Base-by-base conservation (phyloP, 2,329 filamentous ascomycete genomes). In the Westerdykella sp. region DNA sequence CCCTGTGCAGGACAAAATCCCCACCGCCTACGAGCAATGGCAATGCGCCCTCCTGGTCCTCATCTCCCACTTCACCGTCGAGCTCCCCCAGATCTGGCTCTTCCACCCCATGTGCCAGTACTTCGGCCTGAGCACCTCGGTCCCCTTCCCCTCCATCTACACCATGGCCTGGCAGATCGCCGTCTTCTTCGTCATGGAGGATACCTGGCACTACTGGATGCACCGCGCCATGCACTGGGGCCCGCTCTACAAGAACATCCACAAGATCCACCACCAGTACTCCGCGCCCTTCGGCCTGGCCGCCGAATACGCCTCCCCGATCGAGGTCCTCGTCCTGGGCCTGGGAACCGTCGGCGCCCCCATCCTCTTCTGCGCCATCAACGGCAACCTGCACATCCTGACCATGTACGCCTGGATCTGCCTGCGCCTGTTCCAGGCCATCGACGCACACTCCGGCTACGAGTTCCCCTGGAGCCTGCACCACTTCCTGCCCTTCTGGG, bases 251-350 rank as follows among this genome's bases (percentile, higher is more conserved):
- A 95, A 89, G 76, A 80, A 83, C 62, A 87, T 98, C 60, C 93
- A 98, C 80, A 98, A 98, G 76, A 90, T 98, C 58, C 93, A 98
- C 74, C 93, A 98, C 76, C 91, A 93, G 63, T 98, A 98, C 76
- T 95, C 89, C 31, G 93, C 93, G 11, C 93, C 93, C 14, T 98
- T 98, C 64, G 93, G 93, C 55, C 77, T 98, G 41, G 91, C 93
- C 15, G 91, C 93, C 44, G 93, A 98, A 72, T 98, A 98, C 69
- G 93, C 93, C 6, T 96, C 91, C 35, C 93, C 93, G 1, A 94
- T 97, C 56, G 93, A 98, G 72, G 88, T 91, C 55, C 94, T 96
- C 85, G 79, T 94, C 44, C 83, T 98, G 39, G 93, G 91, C 32
- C 76, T 95, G 45, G 93, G 93, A 50, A 85, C 85, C 1, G 84